These are phyloP conservation scores for Marasmius fiardii DNA, from an alignment of 1,284 basidiomycete genomes.

Conservation along the genomic window DNA sequence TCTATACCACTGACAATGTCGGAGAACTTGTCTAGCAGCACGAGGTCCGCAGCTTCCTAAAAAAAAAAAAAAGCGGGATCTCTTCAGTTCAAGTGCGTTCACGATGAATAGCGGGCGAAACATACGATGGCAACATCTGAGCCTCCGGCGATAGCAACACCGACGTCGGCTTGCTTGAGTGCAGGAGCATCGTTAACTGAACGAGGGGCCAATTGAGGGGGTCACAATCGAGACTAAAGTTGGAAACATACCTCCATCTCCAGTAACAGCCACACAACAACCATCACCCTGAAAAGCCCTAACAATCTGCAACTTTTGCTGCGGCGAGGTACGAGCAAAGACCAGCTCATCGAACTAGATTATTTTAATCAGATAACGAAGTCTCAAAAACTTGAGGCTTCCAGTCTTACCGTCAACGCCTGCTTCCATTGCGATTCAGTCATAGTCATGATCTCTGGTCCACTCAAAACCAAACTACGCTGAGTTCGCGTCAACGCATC, in stretches of 20 bases:
- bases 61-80: slow-evolving; percentile 1
- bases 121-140: slow-evolving; percentile 43
- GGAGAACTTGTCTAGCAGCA: slow-evolving; percentile 47
- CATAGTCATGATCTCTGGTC: slow-evolving; percentile 47
- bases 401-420: slow-evolving; percentile 14
- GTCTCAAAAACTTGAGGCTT: slow-evolving; percentile 1
- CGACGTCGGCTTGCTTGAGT: slow-evolving; percentile 53
- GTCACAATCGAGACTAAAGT: slow-evolving; percentile 2
- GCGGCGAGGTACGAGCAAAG: slow-evolving; percentile 71
- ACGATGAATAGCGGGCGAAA: background rate
- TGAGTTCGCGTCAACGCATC: background rate
- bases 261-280: slow-evolving; percentile 52
- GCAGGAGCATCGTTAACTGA: slow-evolving; percentile 66
- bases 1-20: slow-evolving; percentile 47
- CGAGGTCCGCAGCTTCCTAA: slow-evolving; percentile 42
- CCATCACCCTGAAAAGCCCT: slow-evolving; percentile 52
- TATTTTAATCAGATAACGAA: slow-evolving; percentile 12
- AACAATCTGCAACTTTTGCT: slow-evolving; percentile 72
- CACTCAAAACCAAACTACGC: slow-evolving; percentile 45
- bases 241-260: slow-evolving; percentile 44
- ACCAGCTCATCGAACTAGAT: slow-evolving; percentile 62
- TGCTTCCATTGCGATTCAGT: slow-evolving; percentile 45
- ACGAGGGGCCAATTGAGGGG: background rate
- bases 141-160: slow-evolving; percentile 52
- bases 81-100: background rate